These are phyloP conservation scores for Hordeum pubiflorum DNA, from an alignment of 202 grass and related monocot genomes.

Conservation along the genomic window DNA sequence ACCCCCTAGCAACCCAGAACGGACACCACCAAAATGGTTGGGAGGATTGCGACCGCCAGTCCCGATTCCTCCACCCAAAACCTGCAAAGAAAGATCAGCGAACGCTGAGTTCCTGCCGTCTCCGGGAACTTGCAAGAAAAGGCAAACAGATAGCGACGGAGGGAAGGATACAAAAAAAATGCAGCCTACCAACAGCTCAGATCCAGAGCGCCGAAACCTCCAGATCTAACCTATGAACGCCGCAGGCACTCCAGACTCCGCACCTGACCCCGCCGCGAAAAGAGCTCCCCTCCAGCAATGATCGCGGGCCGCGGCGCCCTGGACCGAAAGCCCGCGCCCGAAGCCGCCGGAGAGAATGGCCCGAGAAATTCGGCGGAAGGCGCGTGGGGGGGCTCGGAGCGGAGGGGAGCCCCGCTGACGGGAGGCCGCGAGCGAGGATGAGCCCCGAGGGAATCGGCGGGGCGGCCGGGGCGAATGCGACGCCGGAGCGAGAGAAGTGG, in stretches of 20 bases:
- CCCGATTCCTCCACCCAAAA: background rate
- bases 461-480: background rate
- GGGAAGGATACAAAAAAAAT: background rate
- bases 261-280: background rate
- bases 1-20: conserved; percentile 3
- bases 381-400: background rate
- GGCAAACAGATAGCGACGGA: background rate
- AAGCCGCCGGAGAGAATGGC: background rate
- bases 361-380: background rate
- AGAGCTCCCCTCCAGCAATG: background rate
- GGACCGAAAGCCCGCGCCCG: background rate
- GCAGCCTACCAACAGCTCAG: conserved; percentile 27
- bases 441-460: background rate
- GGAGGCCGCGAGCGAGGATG: background rate
- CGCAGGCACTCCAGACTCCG: background rate
- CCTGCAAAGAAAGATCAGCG: conserved; percentile 14
- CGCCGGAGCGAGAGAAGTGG: background rate
- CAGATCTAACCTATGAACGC: conserved; percentile 50
- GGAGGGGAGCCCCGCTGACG: no score
- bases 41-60: conserved; percentile 21
- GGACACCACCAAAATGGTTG: background rate
- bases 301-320: background rate
- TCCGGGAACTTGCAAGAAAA: background rate
- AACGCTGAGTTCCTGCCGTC: background rate
- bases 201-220: conserved; percentile 23